These are phyloP conservation scores for Neoboletus subvelutipes DNA, from an alignment of 768 basidiomycete genomes.

Conservation along the genomic window DNA sequence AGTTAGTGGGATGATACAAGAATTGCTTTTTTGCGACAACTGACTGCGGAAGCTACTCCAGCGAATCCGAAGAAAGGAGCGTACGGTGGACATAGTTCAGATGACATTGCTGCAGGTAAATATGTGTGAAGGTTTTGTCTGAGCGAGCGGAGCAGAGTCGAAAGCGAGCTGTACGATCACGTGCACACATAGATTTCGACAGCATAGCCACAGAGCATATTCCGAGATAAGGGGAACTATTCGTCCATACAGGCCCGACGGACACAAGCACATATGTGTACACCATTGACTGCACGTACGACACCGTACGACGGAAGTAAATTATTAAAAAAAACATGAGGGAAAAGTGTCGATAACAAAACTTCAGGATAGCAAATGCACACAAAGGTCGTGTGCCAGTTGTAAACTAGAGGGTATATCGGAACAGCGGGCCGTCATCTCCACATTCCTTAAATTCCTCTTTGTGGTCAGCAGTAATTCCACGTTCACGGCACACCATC, in stretches of 20 bases:
- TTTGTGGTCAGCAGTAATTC: conserved; percentile 39
- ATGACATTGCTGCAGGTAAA: conserved; percentile 42
- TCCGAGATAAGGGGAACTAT: too few relatives aligned
- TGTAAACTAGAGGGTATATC: conserved; percentile 29
- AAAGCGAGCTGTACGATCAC: conserved; percentile 10
- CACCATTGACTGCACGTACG: background rate
- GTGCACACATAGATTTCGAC: background rate
- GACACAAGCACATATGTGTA: background rate
- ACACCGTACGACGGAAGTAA: background rate
- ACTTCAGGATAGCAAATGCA: background rate
- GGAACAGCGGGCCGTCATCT: conserved; percentile 55
- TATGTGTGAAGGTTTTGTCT: background rate
- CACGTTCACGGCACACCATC: conserved; percentile 39
- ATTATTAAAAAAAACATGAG: background rate
- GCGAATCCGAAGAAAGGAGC: conserved; percentile 99
- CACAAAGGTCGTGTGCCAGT: background rate
- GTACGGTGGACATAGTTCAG: conserved; percentile 77
- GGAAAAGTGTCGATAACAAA: background rate
- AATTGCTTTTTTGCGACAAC: conserved; percentile 27
- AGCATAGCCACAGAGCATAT: too few relatives aligned
- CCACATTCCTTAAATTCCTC: conserved; percentile 46
- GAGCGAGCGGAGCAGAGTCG: background rate
- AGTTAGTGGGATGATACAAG: conserved; percentile 10
- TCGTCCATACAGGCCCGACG: background rate
- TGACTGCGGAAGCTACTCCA: conserved; percentile 90